phyloP scores from a whole-genome alignment of 2,329 filamentous ascomycete species.

The Endoconidiophora laricicola region DNA sequence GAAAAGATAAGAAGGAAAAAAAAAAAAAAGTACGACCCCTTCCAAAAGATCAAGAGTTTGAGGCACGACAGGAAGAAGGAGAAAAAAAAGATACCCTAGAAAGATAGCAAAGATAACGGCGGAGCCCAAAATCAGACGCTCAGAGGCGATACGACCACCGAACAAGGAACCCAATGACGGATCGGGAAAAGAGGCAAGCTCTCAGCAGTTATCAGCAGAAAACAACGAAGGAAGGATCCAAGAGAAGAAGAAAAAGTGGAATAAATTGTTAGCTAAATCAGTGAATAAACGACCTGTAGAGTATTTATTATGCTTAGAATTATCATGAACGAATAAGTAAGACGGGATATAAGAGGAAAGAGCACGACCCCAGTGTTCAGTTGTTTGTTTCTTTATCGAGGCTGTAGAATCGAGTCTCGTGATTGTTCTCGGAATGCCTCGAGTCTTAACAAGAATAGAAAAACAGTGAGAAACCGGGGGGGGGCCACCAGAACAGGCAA shows the following conservation, averaged over 20 bases:
- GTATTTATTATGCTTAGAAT: too few relatives aligned
- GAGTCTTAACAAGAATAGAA: too few relatives aligned
- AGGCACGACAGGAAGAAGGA: neutral
- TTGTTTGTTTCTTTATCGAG: neutral
- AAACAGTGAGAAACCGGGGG: too few relatives aligned
- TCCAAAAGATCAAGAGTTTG: neutral
- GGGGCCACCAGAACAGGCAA: too few relatives aligned
- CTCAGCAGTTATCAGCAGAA: too few relatives aligned
- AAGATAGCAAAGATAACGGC: neutral
- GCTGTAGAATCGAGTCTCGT: neutral
- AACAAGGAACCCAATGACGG: too few relatives aligned
- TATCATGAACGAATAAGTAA: neutral
- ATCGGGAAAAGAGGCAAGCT: too few relatives aligned
- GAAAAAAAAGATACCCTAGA: constrained; percentile 1
- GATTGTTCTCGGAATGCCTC: too few relatives aligned
- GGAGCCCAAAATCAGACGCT: neutral
- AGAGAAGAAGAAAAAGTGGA: neutral
- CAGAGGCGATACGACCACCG: neutral
- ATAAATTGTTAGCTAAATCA: neutral
- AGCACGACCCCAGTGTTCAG: neutral
- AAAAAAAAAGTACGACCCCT: constrained; percentile 17
- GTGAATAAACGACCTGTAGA: neutral
- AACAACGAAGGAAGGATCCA: too few relatives aligned
- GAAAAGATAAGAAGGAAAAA: constrained; percentile 1
- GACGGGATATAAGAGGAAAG: neutral